Conservation (phyloP, 495 filamentous ascomycete species). For the Aspergillus sparsus region DNA sequence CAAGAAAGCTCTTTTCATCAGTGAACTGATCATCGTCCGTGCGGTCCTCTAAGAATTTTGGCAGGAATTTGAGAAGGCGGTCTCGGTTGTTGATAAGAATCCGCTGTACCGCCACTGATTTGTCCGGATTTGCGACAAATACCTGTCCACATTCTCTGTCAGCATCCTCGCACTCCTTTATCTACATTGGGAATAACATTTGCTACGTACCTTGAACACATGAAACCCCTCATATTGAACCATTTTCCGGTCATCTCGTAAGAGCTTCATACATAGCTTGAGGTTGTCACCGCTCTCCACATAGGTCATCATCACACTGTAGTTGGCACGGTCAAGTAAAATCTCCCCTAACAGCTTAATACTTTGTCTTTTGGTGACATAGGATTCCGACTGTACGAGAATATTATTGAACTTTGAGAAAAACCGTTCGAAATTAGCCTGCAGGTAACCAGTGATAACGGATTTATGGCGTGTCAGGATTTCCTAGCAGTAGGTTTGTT, state of each 20-base stretch:
- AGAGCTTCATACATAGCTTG: slow-evolving; percentile 95
- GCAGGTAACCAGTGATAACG: slow-evolving; percentile 80
- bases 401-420: slow-evolving; percentile 85
- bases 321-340: slow-evolving; percentile 90
- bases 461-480: slow-evolving; percentile 92
- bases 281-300: slow-evolving; percentile 93
- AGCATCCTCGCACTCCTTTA: slow-evolving; percentile 16
- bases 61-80: slow-evolving; percentile 81
- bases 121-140: slow-evolving; percentile 97
- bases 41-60: slow-evolving; percentile 88
- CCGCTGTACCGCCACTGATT: slow-evolving; percentile 88
- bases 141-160: slow-evolving; percentile 55
- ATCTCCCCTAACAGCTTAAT: slow-evolving; percentile 97
- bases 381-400: slow-evolving; percentile 89
- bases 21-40: slow-evolving; percentile 98
- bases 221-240: slow-evolving; percentile 99
- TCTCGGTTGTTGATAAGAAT: slow-evolving; percentile 96
- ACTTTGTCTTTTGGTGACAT: slow-evolving; percentile 97
- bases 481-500: slow-evolving; percentile 73
- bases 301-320: slow-evolving; percentile 96
- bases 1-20: slow-evolving; percentile 94
- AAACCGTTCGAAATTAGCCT: slow-evolving; percentile 86
- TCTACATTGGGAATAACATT: background rate
- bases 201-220: slow-evolving; percentile 82
- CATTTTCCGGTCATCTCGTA: slow-evolving; percentile 95